Evolutionary conservation across 2,329 filamentous ascomycete species (phyloP).

Genomic region (Monilinia aucupariae): DNA sequence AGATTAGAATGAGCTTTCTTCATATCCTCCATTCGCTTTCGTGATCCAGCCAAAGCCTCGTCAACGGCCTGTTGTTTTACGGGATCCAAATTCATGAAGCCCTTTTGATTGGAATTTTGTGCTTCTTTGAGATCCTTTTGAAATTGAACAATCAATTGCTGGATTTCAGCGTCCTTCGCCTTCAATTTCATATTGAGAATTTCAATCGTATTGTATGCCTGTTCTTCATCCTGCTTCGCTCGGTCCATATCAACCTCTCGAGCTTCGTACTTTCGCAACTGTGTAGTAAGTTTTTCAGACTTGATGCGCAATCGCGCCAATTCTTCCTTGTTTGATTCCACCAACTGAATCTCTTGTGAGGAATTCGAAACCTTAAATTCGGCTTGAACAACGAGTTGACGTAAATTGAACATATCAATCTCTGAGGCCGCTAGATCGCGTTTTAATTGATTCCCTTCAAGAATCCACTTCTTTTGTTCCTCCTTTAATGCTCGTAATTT

Average conservation of each 20-base stretch:
- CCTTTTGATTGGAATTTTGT: conserved; percentile 6
- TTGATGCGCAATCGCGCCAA: conserved; percentile 54
- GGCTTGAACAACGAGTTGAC: conserved; percentile 58
- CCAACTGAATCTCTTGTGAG: conserved; percentile 58
- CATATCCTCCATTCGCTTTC: conserved; percentile 41
- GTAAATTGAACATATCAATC: conserved; percentile 59
- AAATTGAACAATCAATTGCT: conserved; percentile 16
- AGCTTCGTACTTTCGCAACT: conserved; percentile 58
- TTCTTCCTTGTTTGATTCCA: conserved; percentile 56
- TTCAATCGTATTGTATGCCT: conserved; percentile 54
- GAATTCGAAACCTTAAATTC: conserved; percentile 63
- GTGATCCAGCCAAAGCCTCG: conserved; percentile 20
- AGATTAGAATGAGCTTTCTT: conserved; percentile 49
- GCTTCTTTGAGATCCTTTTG: conserved; percentile 40
- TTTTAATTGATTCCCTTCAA: conserved; percentile 51
- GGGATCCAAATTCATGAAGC: neutral
- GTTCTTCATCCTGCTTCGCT: conserved; percentile 52
- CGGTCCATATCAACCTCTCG: conserved; percentile 55
- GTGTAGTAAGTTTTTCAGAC: conserved; percentile 54
- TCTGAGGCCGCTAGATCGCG: conserved; percentile 53
- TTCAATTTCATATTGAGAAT: conserved; percentile 53
- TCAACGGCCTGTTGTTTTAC: conserved; percentile 22
- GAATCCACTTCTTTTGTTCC: conserved; percentile 60
- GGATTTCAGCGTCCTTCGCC: conserved; percentile 46
- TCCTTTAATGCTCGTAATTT: conserved; percentile 64